A percentile compares a stretch with the other conserved stretches of the same genome.
Evolutionary conservation across 2,329 filamentous ascomycete species (phyloP).

Genomic region (Coleophoma crateriformis): DNA sequence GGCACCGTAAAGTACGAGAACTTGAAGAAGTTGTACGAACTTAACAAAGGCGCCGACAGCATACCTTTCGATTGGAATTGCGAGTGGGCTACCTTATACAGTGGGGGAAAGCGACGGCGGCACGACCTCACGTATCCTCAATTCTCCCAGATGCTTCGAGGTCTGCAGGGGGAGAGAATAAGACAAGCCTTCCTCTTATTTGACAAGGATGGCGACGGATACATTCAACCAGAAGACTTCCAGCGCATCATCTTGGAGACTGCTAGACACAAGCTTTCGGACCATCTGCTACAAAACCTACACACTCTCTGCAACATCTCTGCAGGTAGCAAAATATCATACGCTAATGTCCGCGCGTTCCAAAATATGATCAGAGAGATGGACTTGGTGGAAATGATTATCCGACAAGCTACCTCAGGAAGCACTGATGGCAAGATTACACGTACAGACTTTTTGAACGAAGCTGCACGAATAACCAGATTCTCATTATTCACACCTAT

Average conservation of each 20-base stretch:
- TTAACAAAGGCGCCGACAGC: slow-evolving; percentile 78
- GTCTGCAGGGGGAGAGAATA: slow-evolving; percentile 91
- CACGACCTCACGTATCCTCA: slow-evolving; percentile 93
- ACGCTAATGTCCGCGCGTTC: slow-evolving; percentile 95
- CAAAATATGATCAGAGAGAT: slow-evolving; percentile 98
- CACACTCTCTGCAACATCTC: slow-evolving; percentile 94
- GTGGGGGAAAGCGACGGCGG: slow-evolving; percentile 79
- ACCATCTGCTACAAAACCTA: slow-evolving; percentile 88
- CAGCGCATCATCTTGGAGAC: slow-evolving; percentile 95
- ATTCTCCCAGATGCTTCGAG: slow-evolving; percentile 96
- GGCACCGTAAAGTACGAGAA: slow-evolving; percentile 87
- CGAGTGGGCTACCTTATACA: slow-evolving; percentile 93
- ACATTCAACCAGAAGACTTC: slow-evolving; percentile 93
- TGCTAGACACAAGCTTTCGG: slow-evolving; percentile 90
- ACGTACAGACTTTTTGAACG: slow-evolving; percentile 87
- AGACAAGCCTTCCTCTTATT: slow-evolving; percentile 91
- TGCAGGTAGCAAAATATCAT: slow-evolving; percentile 86
- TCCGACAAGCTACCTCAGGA: slow-evolving; percentile 79
- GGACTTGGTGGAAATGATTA: slow-evolving; percentile 92
- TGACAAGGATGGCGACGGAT: slow-evolving; percentile 88
- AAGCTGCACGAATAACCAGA: slow-evolving; percentile 83
- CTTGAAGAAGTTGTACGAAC: slow-evolving; percentile 78
- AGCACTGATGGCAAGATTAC: slow-evolving; percentile 91
- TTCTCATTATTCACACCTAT: slow-evolving; percentile 97
- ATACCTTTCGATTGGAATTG: slow-evolving; percentile 97